Conservation (phyloP, 345 rosid genomes). For the Eucalyptus shirleyi region DNA sequence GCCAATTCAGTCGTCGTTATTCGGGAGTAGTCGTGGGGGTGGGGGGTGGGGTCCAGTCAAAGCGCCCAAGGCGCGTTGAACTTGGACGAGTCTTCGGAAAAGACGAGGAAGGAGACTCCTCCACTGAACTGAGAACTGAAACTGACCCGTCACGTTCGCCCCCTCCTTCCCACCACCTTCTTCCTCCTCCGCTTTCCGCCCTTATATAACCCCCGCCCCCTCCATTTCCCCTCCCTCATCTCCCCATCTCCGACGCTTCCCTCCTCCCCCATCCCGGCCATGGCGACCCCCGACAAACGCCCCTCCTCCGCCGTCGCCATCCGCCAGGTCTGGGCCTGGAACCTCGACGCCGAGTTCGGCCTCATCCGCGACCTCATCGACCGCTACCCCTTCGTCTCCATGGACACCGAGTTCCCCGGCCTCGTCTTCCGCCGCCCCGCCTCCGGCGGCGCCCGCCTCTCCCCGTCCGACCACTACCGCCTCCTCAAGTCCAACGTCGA, state of each 20-base stretch:
- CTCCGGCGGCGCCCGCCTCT: slow-evolving; percentile 5
- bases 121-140: neutral
- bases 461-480: slow-evolving; percentile 52
- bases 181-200: neutral
- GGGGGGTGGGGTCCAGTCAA: neutral
- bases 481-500: slow-evolving; percentile 74
- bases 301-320: slow-evolving; percentile 6
- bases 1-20: neutral
- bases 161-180: neutral
- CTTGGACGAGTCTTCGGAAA: neutral
- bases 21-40: neutral
- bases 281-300: neutral
- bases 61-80: neutral
- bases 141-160: neutral
- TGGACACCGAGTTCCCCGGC: slow-evolving; percentile 95
- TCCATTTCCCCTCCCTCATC: neutral
- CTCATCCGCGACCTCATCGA: slow-evolving; percentile 48
- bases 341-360: slow-evolving; percentile 55
- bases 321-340: slow-evolving; percentile 71
- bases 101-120: neutral
- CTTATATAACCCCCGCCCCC: neutral
- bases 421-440: slow-evolving; percentile 22
- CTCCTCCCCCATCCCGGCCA: neutral
- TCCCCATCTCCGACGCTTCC: neutral
- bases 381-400: slow-evolving; percentile 49